phyloP scores from a whole-genome alignment of 208 protist species.

The Acanthamoeba pearcei region DNA sequence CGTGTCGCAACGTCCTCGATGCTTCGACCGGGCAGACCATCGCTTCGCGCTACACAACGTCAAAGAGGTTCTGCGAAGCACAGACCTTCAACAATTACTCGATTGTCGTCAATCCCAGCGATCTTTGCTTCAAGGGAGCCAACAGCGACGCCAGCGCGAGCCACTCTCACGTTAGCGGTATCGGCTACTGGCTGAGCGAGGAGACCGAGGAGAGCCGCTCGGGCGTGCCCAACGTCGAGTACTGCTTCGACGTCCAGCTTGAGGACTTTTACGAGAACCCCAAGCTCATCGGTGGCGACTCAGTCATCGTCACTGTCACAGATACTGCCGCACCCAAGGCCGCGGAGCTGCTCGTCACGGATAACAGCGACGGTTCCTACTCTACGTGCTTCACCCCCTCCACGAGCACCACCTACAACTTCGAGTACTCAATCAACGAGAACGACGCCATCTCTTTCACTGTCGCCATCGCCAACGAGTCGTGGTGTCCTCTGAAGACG shows the following conservation, averaged over 20 bases:
- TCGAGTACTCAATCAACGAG: constrained; percentile 53
- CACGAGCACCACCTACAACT: not conserved
- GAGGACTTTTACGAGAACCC: constrained; percentile 69
- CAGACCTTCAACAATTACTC: constrained; percentile 41
- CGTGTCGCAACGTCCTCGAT: not conserved
- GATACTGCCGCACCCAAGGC: not conserved
- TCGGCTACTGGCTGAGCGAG: constrained; percentile 40
- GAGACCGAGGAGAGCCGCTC: not conserved
- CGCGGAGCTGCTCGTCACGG: not conserved
- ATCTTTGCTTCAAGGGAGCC: constrained; percentile 41
- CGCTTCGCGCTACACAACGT: not conserved
- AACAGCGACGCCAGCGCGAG: constrained; percentile 9
- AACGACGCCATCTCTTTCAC: constrained; percentile 43
- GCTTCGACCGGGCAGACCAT: not conserved
- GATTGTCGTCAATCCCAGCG: constrained; percentile 14
- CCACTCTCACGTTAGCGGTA: constrained; percentile 4
- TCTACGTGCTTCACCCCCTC: constrained; percentile 8
- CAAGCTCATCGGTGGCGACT: constrained; percentile 33
- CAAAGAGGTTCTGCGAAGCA: constrained; percentile 40
- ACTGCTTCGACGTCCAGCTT: constrained; percentile 69
- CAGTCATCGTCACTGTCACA: not conserved
- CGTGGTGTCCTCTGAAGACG: constrained; percentile 69
- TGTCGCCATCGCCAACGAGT: constrained; percentile 1
- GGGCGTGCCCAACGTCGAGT: constrained; percentile 10
- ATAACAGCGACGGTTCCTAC: constrained; percentile 63